phyloP scores from a whole-genome alignment of 176 grass and related monocot species.

The Stipa capillata region DNA sequence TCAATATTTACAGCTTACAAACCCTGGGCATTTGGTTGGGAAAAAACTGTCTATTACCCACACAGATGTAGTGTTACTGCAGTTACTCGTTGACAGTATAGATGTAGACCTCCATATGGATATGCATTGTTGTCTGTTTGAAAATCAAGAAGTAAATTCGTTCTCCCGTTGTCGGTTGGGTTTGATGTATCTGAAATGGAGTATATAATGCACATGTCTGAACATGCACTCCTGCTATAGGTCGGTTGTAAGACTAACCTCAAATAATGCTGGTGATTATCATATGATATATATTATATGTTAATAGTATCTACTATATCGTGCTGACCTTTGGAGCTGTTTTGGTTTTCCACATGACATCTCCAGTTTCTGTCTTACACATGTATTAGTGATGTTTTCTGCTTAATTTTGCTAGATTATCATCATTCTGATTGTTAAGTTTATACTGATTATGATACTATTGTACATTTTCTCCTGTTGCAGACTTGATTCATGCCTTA shows the following conservation, averaged over 20 bases:
- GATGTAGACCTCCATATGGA: background rate
- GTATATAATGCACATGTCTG: background rate
- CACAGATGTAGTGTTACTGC: background rate
- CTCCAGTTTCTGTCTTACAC: background rate
- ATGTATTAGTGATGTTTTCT: background rate
- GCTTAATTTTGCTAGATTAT: background rate
- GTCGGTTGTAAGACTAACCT: background rate
- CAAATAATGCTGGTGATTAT: background rate
- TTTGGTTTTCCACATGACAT: background rate
- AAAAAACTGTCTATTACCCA: background rate
- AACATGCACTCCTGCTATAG: background rate
- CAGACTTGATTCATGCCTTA: constrained; percentile 57
- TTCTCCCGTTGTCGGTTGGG: background rate
- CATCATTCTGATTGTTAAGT: background rate
- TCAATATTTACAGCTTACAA: background rate
- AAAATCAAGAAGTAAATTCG: background rate
- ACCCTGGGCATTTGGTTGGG: too few species aligned
- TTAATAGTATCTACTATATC: background rate
- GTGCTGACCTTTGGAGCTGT: background rate
- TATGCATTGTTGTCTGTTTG: background rate
- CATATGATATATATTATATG: background rate
- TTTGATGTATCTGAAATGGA: background rate
- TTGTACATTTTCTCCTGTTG: background rate
- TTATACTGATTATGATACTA: background rate
- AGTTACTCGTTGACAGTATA: background rate